These are phyloP conservation scores for Spathaspora gorwiae DNA, from an alignment of 805 yeast species.

Conservation along the genomic window DNA sequence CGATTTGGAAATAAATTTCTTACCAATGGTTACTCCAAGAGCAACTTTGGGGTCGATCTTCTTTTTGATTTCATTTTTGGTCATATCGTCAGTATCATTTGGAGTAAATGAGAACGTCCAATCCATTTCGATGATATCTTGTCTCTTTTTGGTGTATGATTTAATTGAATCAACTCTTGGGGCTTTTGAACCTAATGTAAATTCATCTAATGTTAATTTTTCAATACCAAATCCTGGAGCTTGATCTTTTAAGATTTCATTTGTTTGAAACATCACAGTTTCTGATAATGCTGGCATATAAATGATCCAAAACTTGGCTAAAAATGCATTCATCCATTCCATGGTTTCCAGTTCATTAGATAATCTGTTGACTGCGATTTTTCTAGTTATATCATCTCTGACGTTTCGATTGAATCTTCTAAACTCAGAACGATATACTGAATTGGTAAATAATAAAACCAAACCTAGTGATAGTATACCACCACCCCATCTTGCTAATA, in stretches of 20 bases:
- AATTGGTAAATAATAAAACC: constrained; percentile 56
- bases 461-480: constrained; percentile 60
- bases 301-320: constrained; percentile 81
- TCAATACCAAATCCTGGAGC: constrained; percentile 85
- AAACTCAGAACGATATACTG: constrained; percentile 68
- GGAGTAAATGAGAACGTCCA: constrained; percentile 82
- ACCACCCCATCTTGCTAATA: constrained; percentile 56
- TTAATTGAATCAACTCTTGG: constrained; percentile 70
- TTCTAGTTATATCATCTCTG: constrained; percentile 71
- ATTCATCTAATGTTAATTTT: constrained; percentile 65
- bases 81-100: constrained; percentile 79
- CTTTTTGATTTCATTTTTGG: constrained; percentile 64
- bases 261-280: constrained; percentile 67
- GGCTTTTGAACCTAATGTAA: constrained; percentile 76
- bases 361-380: constrained; percentile 56
- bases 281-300: constrained; percentile 84
- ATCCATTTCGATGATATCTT: constrained; percentile 71
- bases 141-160: constrained; percentile 67
- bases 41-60: constrained; percentile 79
- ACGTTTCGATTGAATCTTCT: constrained; percentile 71
- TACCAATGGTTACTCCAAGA: constrained; percentile 75
- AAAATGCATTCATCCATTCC: constrained; percentile 75
- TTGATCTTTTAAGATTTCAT: constrained; percentile 59
- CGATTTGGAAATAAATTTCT: constrained; percentile 70
- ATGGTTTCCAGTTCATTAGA: constrained; percentile 66